phyloP scores from a whole-genome alignment of 208 protist genomes.

The Acanthamoeba royreba region DNA sequence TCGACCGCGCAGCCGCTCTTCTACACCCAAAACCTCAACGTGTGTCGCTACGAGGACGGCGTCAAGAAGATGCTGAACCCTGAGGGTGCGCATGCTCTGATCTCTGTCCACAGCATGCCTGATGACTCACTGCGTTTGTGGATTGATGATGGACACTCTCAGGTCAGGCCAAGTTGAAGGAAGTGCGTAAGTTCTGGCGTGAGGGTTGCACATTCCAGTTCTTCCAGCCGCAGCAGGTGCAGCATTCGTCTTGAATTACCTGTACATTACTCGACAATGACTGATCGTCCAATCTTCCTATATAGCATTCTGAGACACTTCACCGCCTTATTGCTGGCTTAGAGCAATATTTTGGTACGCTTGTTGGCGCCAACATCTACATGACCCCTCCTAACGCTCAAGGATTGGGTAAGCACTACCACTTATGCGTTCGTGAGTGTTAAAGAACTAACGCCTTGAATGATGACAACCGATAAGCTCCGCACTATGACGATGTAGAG shows the following conservation, averaged over 20 bases:
- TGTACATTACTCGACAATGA: background rate
- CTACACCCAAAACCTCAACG: slow-evolving; percentile 18
- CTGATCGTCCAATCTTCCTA: background rate
- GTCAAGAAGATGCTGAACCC: slow-evolving; percentile 40
- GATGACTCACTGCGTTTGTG: background rate
- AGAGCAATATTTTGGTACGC: slow-evolving; percentile 85
- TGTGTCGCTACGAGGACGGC: slow-evolving; percentile 21
- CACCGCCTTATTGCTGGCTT: slow-evolving; percentile 84
- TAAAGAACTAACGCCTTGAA: too few relatives aligned
- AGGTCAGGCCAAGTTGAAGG: background rate
- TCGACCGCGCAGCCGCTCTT: background rate
- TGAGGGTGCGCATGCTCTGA: background rate
- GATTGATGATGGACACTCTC: background rate
- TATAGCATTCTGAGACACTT: background rate
- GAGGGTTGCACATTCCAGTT: slow-evolving; percentile 35
- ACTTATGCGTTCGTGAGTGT: slow-evolving; percentile 71
- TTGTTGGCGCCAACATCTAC: slow-evolving; percentile 91
- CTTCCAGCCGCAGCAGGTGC: slow-evolving; percentile 33
- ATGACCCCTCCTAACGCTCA: slow-evolving; percentile 87
- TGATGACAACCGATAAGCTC: too few relatives aligned
- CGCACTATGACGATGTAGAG: slow-evolving; percentile 95
- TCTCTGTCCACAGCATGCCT: background rate
- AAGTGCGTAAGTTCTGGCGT: slow-evolving; percentile 13
- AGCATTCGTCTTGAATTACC: slow-evolving; percentile 14
- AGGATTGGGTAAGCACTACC: slow-evolving; percentile 70